Evolutionary conservation across 2,329 filamentous ascomycete species (phyloP).

Genomic region (Fusarium subglutinans): DNA sequence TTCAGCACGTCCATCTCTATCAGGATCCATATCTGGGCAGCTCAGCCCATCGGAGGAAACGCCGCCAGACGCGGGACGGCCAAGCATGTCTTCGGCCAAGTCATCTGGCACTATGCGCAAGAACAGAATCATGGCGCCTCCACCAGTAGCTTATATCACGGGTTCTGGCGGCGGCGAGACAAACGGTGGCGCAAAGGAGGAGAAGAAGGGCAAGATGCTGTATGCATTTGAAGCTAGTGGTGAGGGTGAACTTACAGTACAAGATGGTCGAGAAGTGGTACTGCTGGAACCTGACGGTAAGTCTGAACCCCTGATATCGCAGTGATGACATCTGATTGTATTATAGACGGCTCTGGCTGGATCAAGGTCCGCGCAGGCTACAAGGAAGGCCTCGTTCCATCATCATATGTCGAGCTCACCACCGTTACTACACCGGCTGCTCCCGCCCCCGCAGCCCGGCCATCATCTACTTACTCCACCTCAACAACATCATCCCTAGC

Average conservation of each 20-base stretch:
- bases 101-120: slow-evolving; percentile 56
- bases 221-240: slow-evolving; percentile 85
- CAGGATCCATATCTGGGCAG: slow-evolving; percentile 63
- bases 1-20: slow-evolving; percentile 78
- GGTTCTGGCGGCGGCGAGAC: slow-evolving; percentile 63
- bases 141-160: slow-evolving; percentile 81
- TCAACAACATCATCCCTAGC: slow-evolving; percentile 58
- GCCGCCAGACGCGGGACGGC: slow-evolving; percentile 37
- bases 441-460: slow-evolving; percentile 63
- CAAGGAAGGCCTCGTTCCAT: slow-evolving; percentile 86
- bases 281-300: slow-evolving; percentile 90
- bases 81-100: slow-evolving; percentile 44
- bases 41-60: slow-evolving; percentile 64
- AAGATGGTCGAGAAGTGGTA: slow-evolving; percentile 79
- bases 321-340: slow-evolving; percentile 14
- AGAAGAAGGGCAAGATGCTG: slow-evolving; percentile 84
- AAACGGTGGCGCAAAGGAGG: slow-evolving; percentile 53
- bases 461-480: slow-evolving; percentile 80
- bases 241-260: slow-evolving; percentile 82
- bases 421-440: slow-evolving; percentile 53
- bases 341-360: slow-evolving; percentile 90
- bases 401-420: slow-evolving; percentile 80
- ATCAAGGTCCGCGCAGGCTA: slow-evolving; percentile 80
- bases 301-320: slow-evolving; percentile 39
- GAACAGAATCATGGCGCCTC: slow-evolving; percentile 85